Evolutionary conservation across 2,329 filamentous ascomycete species (phyloP), one percentile per base, ranked within the genome.

Genomic region (Fusarium sp.): DNA sequence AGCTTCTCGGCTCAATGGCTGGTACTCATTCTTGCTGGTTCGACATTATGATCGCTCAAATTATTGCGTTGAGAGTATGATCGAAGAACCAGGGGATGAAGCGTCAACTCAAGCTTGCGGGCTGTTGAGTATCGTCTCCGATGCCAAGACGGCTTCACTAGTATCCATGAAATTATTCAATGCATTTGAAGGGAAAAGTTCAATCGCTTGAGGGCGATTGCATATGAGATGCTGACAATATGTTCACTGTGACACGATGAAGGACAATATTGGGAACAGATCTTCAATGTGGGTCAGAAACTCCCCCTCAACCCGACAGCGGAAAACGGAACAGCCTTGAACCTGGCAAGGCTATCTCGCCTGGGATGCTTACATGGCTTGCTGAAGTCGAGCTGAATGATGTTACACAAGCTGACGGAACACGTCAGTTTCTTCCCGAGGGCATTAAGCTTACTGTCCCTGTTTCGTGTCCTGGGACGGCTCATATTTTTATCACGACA

Each of bases 201-300:
- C 32, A 39, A 17, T 30, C 12, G 13, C 18, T 42, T 26, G 26
- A 50, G 42, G 20, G 32, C 17, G 50, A 56, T 41, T 58, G 60
- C 57, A 72, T 60, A 71, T 64, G 68, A 30, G 30, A 58, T 69
- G 56, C 30, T 32, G 41, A 6, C 24, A 35, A 45, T 56, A 54
- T 55, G 51, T 60, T 63, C 56, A 55, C 36, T 55, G 68, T 53
- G 55, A 44, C 15, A 64, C 54, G 14, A 47, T 41, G n/a, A 41
- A 63, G 20, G 41, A 58, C 47, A 36, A 55, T 51, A 66, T 53
- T 48, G 65, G 69, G 67, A 67, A 71, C 57, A 66, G 44, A 42
- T 41, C 30, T 14, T 38, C 41, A 39, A 24, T 35, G 55, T 55
- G 63, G 50, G 64, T 51, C 53, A 53, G 53, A 47, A 36, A 42